Evolutionary conservation across 225 moss, liverwort and hornwort species (phyloP).

Genomic region (Antitrichia curtipendula): DNA sequence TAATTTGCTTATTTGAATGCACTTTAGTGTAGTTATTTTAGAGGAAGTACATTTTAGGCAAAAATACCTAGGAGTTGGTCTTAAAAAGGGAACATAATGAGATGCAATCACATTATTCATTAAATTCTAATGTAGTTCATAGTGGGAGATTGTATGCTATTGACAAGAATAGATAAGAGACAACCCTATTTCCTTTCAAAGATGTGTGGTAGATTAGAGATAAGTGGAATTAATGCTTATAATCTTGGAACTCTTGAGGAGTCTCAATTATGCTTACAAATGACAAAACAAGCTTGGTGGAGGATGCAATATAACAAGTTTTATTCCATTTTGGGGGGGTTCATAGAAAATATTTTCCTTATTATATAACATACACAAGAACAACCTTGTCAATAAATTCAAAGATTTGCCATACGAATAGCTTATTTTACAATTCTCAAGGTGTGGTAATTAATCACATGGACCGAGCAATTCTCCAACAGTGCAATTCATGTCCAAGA

Average conservation of each 20-base stretch:
- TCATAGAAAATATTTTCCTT: too few species aligned
- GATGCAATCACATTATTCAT: accelerated
- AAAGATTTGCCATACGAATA: not conserved
- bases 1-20: not conserved
- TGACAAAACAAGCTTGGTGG: too few species aligned
- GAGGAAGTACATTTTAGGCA: not conserved
- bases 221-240: too few species aligned
- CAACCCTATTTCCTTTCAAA: not conserved
- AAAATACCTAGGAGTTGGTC: accelerated
- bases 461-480: not conserved
- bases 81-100: not conserved
- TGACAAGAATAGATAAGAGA: not conserved
- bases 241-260: too few species aligned
- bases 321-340: too few species aligned
- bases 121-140: not conserved
- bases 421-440: not conserved
- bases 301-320: too few species aligned
- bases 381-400: too few species aligned
- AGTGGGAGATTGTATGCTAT: not conserved
- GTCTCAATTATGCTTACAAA: too few species aligned
- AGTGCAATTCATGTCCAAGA: not conserved
- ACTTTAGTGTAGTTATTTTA: too few species aligned
- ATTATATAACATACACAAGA: too few species aligned
- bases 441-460: not conserved
- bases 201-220: too few species aligned